Conservation (phyloP, 208 protist genomes). For the Vickermania spadyakhi region DNA sequence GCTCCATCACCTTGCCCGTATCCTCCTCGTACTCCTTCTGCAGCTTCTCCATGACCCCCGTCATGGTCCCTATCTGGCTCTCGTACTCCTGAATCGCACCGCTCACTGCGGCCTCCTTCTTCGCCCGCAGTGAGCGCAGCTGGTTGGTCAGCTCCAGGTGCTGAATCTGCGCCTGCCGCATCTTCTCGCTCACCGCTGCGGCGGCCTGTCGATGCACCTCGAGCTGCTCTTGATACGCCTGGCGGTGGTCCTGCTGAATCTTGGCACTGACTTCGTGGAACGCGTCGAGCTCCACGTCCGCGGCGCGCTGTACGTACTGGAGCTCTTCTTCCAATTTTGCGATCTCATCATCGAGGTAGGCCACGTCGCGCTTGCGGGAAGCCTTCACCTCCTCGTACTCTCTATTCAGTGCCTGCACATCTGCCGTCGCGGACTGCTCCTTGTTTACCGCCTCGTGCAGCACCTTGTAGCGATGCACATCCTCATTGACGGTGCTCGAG, state of each 20-base stretch:
- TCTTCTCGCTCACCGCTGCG: conserved; percentile 22
- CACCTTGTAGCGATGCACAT: conserved; percentile 77
- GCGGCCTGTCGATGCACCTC: conserved; percentile 31
- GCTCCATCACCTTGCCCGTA: conserved; percentile 42
- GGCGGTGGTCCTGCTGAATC: conserved; percentile 32
- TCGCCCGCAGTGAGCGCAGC: conserved; percentile 57
- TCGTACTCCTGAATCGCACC: conserved; percentile 83
- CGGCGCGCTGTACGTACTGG: conserved; percentile 47
- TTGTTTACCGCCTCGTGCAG: conserved; percentile 85
- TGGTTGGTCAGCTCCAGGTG: conserved; percentile 44
- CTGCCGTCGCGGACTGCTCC: conserved; percentile 77
- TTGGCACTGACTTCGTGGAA: conserved; percentile 48
- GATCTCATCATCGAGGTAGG: conserved; percentile 49
- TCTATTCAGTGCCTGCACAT: conserved; percentile 85
- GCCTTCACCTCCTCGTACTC: conserved; percentile 71
- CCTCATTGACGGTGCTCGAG: conserved; percentile 80
- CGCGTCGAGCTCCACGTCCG: conserved; percentile 61
- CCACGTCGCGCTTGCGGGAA: conserved; percentile 53
- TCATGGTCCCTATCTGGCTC: conserved; percentile 35
- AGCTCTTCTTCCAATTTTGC: conserved; percentile 61
- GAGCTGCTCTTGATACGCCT: conserved; percentile 36
- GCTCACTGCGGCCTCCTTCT: conserved; percentile 75
- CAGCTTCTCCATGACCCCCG: conserved; percentile 31
- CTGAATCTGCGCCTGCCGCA: conserved; percentile 23
- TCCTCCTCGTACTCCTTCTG: conserved; percentile 70